Percentiles rank a stretch among this genome's conserved stretches.
phyloP scores from a whole-genome alignment of 495 filamentous ascomycete genomes.

The Acidiella bohemica region DNA sequence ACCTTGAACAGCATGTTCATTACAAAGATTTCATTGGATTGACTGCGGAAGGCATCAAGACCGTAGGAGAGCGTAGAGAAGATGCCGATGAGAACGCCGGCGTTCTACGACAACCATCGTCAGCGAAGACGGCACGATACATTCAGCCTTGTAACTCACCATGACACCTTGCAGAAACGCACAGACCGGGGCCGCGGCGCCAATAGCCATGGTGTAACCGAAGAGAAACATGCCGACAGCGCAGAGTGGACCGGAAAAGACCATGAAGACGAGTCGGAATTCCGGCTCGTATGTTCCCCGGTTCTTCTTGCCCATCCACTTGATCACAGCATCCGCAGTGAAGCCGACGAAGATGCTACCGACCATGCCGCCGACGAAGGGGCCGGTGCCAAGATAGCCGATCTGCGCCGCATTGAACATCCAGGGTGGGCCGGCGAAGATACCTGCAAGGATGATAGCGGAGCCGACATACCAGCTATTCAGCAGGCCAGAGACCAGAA shows the following conservation, averaged over 20 bases:
- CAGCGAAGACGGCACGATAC: too few species aligned
- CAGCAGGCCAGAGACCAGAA: conserved; percentile 8
- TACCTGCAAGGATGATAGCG: conserved; percentile 12
- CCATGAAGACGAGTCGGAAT: conserved; percentile 16
- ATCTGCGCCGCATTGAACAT: conserved; percentile 8
- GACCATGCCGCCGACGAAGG: conserved; percentile 17
- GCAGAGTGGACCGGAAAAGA: conserved; percentile 1
- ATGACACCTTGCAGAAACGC: conserved; percentile 13
- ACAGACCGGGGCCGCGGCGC: conserved; percentile 1
- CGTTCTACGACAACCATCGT: too few species aligned
- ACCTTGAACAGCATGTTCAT: conserved; percentile 18
- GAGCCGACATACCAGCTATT: conserved; percentile 17
- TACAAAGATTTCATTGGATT: conserved; percentile 14
- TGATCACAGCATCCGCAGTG: conserved; percentile 8
- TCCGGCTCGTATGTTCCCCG: conserved; percentile 16
- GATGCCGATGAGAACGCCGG: conserved; percentile 15
- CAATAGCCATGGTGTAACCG: conserved; percentile 13
- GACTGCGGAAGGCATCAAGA: conserved; percentile 13
- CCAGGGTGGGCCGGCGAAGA: conserved; percentile 16
- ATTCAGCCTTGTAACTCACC: too few species aligned
- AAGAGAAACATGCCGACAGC: conserved; percentile 15
- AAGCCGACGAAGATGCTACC: conserved; percentile 9
- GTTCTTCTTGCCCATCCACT: conserved; percentile 12
- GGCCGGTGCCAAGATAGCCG: conserved; percentile 12
- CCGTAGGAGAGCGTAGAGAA: conserved; percentile 14